Conservation (phyloP, 176 grass and related monocot species). For the Alloteropsis semialata region DNA sequence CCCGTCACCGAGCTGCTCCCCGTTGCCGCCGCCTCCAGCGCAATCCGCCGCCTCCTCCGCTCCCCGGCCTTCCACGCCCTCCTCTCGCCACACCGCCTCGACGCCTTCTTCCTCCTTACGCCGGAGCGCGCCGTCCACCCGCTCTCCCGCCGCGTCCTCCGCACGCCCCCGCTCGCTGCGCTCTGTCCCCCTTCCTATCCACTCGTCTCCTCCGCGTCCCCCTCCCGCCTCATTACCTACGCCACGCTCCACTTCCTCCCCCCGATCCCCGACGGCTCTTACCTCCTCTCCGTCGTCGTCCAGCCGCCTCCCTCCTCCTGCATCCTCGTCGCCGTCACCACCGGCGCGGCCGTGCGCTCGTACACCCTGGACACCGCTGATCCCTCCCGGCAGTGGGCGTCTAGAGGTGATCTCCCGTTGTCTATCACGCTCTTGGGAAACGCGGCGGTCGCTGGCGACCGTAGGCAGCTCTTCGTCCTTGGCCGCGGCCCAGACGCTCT, state of each 20-base stretch:
- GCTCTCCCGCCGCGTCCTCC: slow-evolving; percentile 16
- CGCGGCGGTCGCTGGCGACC: not conserved
- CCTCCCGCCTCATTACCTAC: not conserved
- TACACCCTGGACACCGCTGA: slow-evolving; percentile 36
- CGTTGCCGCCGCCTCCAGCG: slow-evolving; percentile 38
- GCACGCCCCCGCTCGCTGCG: not conserved
- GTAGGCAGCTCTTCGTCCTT: slow-evolving; percentile 38
- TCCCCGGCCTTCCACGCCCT: slow-evolving; percentile 46
- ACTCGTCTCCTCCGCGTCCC: slow-evolving; percentile 27
- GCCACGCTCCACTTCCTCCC: slow-evolving; percentile 9
- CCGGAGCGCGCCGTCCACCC: slow-evolving; percentile 36
- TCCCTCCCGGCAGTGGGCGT: slow-evolving; percentile 26
- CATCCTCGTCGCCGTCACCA: slow-evolving; percentile 39
- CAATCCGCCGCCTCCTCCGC: slow-evolving; percentile 31
- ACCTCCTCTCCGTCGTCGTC: slow-evolving; percentile 36
- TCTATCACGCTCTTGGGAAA: slow-evolving; percentile 35
- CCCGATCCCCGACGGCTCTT: slow-evolving; percentile 1
- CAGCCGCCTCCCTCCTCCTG: not conserved
- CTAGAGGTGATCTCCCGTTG: slow-evolving; percentile 20
- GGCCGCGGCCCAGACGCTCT: slow-evolving; percentile 36
- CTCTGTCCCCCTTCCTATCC: slow-evolving; percentile 14
- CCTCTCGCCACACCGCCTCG: slow-evolving; percentile 36
- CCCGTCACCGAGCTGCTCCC: slow-evolving; percentile 41
- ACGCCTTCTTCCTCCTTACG: slow-evolving; percentile 35
- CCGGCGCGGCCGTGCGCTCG: not conserved